phyloP scores from a whole-genome alignment of 2,329 filamentous ascomycete genomes.

The Coleophoma cylindrospora region DNA sequence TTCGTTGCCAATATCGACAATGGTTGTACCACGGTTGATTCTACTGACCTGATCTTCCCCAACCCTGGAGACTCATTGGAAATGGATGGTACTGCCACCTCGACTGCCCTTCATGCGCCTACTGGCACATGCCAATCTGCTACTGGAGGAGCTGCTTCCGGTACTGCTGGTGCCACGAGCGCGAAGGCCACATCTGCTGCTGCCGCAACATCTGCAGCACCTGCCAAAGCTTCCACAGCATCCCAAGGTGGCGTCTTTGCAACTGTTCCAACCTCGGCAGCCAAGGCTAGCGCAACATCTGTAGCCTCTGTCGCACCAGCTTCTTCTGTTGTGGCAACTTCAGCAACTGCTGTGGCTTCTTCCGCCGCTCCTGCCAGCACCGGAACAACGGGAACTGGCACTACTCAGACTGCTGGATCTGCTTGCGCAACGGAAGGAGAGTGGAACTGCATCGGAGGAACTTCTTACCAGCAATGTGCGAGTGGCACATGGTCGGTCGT shows the following conservation, averaged over 20 bases:
- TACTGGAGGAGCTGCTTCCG: slow-evolving; percentile 3
- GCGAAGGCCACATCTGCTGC: slow-evolving; percentile 5
- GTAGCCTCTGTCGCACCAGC: slow-evolving; percentile 14
- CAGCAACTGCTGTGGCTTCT: slow-evolving; percentile 16
- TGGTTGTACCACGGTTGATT: slow-evolving; percentile 49
- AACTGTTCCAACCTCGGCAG: slow-evolving; percentile 10
- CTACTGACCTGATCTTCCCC: slow-evolving; percentile 60
- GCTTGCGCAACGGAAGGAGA: slow-evolving; percentile 43
- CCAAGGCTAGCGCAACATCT: slow-evolving; percentile 17
- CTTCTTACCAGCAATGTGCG: slow-evolving; percentile 49
- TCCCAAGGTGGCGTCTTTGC: slow-evolving; percentile 9
- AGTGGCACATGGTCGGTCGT: slow-evolving; percentile 43
- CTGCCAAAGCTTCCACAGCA: slow-evolving; percentile 11
- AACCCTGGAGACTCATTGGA: slow-evolving; percentile 58
- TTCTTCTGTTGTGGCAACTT: slow-evolving; percentile 12
- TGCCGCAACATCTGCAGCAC: slow-evolving; percentile 11
- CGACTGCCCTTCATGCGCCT: slow-evolving; percentile 2
- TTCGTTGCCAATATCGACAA: slow-evolving; percentile 66
- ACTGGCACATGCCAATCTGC: background rate
- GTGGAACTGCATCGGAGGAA: slow-evolving; percentile 49
- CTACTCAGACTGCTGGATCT: slow-evolving; percentile 31
- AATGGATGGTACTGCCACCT: slow-evolving; percentile 32
- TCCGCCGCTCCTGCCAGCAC: slow-evolving; percentile 16
- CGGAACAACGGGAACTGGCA: slow-evolving; percentile 13
- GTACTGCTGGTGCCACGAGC: slow-evolving; percentile 11